Conservation (phyloP, 495 filamentous ascomycete genomes). For the Penicillium waksmanii region DNA sequence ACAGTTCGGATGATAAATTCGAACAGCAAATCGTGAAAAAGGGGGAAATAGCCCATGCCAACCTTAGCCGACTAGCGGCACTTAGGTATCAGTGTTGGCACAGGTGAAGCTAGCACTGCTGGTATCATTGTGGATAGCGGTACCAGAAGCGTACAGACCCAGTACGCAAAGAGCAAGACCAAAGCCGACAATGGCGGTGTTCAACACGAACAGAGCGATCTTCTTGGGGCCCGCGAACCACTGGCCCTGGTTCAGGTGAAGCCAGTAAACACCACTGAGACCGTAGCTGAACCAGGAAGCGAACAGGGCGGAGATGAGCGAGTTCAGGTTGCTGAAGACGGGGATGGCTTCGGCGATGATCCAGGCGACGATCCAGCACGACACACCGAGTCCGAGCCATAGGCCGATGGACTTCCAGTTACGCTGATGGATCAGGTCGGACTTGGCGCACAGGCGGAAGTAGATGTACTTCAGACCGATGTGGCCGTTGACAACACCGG, state of each 20-base stretch:
- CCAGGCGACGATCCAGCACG: constrained; percentile 66
- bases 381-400: constrained; percentile 59
- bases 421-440: constrained; percentile 56
- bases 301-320: constrained; percentile 47
- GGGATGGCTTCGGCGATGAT: constrained; percentile 72
- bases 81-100: constrained; percentile 31
- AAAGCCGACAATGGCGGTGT: constrained; percentile 30
- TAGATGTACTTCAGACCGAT: constrained; percentile 67
- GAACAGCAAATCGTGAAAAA: constrained; percentile 9
- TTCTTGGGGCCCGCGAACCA: constrained; percentile 38
- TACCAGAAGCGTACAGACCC: constrained; percentile 45
- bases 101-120: constrained; percentile 39
- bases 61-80: neutral
- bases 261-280: constrained; percentile 47
- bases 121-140: constrained; percentile 43
- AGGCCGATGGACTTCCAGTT: constrained; percentile 48
- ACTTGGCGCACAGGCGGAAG: constrained; percentile 58
- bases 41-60: constrained; percentile 1
- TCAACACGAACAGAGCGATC: constrained; percentile 35
- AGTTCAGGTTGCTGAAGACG: constrained; percentile 65
- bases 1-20: constrained; percentile 3
- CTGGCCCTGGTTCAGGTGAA: constrained; percentile 42
- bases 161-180: constrained; percentile 37
- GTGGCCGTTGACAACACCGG: constrained; percentile 72
- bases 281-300: constrained; percentile 50